These are phyloP conservation scores for Fusarium acutatum DNA, from an alignment of 2,329 filamentous ascomycete species.

Conservation along the genomic window DNA sequence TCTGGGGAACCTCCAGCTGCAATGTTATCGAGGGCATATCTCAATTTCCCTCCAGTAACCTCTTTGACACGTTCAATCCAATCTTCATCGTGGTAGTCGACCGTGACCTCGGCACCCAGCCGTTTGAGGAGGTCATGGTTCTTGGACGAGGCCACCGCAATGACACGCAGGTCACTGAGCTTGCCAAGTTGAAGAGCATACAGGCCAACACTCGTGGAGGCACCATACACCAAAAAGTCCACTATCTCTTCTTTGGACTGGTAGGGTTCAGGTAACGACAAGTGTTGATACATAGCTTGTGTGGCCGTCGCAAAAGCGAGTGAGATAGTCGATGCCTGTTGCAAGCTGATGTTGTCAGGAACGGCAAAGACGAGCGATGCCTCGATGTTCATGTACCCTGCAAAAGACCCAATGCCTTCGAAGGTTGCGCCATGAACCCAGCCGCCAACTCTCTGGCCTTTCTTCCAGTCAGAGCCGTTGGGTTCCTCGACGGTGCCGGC, in stretches of 20 bases:
- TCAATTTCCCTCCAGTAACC: not conserved
- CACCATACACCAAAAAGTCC: not conserved
- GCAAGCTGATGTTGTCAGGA: not conserved
- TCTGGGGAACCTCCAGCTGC: not conserved
- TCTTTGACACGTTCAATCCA: conserved; percentile 1
- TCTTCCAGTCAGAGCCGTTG: not conserved
- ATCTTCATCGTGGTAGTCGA: not conserved
- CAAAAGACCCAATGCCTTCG: not conserved
- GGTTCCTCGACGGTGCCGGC: not conserved
- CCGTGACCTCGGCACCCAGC: not conserved
- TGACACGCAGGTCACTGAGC: not conserved
- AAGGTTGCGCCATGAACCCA: conserved; percentile 6
- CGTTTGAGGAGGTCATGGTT: not conserved
- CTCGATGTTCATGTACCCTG: not conserved
- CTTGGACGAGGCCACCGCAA: not conserved
- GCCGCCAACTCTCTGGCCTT: not conserved
- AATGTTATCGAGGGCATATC: conserved; percentile 1
- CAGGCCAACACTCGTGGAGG: conserved; percentile 4
- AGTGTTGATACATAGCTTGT: not conserved
- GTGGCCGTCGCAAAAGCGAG: conserved; percentile 7
- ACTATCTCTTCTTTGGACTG: accelerated
- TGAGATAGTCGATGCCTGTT: conserved; percentile 3
- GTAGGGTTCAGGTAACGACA: not conserved
- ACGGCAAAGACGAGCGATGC: not conserved
- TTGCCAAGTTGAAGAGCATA: conserved; percentile 10